Percentiles rank a stretch among this genome's conserved stretches.
Conservation (phyloP, 2,329 filamentous ascomycete species). For the Thielaviopsis euricoi region DNA sequence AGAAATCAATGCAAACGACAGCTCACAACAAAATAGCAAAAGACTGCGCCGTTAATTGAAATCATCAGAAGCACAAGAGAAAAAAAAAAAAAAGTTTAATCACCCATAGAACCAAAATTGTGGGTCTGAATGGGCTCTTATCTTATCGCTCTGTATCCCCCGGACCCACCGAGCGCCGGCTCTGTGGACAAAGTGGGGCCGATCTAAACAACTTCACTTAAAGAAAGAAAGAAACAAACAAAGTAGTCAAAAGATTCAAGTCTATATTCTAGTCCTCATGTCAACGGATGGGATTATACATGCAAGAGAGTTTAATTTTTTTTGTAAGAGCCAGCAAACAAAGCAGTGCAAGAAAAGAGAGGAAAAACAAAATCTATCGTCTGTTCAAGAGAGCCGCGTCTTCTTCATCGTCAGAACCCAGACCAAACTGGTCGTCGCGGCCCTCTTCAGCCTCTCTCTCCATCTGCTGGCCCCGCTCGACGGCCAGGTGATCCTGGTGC, state of each 20-base stretch:
- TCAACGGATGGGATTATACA: too few species aligned
- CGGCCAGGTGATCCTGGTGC: constrained; percentile 24
- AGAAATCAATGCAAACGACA: neutral
- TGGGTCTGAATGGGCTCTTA: neutral
- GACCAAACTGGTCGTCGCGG: constrained; percentile 68
- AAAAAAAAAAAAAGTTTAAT: neutral
- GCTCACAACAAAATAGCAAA: neutral
- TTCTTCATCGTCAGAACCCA: constrained; percentile 35
- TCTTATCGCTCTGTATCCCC: neutral
- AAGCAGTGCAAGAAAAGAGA: too few species aligned
- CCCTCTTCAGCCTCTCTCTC: constrained; percentile 90
- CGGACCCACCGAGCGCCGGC: neutral
- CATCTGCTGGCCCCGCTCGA: constrained; percentile 74
- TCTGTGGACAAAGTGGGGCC: too few species aligned
- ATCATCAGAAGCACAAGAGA: too few species aligned
- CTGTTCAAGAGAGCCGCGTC: constrained; percentile 7
- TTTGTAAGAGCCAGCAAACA: too few species aligned
- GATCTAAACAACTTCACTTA: too few species aligned
- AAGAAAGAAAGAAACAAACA: too few species aligned
- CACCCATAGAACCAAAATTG: neutral
- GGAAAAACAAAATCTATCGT: neutral
- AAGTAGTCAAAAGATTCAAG: too few species aligned
- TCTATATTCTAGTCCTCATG: too few species aligned
- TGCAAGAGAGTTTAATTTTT: neutral
- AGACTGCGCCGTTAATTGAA: neutral